Conservation (phyloP, 108 stramenopile species). For the Fistulifera solaris region DNA sequence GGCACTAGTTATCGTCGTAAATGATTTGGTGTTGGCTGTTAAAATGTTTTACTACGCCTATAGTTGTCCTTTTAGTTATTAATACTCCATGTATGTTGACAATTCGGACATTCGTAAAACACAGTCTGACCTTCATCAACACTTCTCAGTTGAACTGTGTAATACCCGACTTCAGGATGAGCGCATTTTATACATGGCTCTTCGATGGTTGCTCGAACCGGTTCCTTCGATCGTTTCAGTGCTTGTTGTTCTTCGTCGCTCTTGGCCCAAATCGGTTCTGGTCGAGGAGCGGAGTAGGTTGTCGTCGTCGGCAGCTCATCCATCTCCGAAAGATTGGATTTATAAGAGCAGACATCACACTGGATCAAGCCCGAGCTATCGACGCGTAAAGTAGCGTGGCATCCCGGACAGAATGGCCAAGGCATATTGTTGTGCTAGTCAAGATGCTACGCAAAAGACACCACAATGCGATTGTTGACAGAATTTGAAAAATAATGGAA, state of each 20-base stretch:
- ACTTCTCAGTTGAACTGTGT: slow-evolving; percentile 94
- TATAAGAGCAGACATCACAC: slow-evolving; percentile 61
- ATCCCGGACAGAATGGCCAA: slow-evolving; percentile 82
- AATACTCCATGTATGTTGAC: slow-evolving; percentile 82
- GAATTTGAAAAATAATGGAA: no score
- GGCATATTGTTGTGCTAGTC: slow-evolving; percentile 23
- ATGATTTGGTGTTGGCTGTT: no score
- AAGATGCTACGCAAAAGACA: no score
- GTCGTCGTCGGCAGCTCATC: slow-evolving; percentile 40
- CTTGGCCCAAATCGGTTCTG: slow-evolving; percentile 81
- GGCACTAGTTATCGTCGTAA: no score
- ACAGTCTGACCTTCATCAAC: slow-evolving; percentile 99
- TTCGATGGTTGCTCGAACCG: slow-evolving; percentile 86
- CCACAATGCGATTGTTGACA: no score
- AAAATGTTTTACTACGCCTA: no score
- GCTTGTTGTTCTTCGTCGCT: slow-evolving; percentile 67
- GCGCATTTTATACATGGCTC: slow-evolving; percentile 95
- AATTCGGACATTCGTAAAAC: slow-evolving; percentile 96
- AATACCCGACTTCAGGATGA: slow-evolving; percentile 88
- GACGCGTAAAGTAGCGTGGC: slow-evolving; percentile 57
- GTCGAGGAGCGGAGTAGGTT: slow-evolving; percentile 59
- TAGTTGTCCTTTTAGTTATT: slow-evolving; percentile 55
- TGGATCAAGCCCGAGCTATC: slow-evolving; percentile 50
- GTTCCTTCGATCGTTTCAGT: slow-evolving; percentile 39
- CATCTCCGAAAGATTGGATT: slow-evolving; percentile 54